Evolutionary conservation across 208 protist species (phyloP).

Genomic region (Leishmania braziliensis): DNA sequence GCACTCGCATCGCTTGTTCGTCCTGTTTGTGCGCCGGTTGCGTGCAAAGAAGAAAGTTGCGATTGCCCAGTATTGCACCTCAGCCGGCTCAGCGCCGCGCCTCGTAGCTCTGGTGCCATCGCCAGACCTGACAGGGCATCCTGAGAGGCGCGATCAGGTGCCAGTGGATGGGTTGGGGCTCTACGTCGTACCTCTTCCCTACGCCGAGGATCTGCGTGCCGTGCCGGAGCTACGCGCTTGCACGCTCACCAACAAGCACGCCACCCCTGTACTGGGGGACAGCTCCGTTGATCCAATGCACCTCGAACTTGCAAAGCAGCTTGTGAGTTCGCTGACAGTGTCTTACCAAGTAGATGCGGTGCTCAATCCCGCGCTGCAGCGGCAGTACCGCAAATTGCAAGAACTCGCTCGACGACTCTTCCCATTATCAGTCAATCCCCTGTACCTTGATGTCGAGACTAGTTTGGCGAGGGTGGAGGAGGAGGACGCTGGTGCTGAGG

Average conservation of each 20-base stretch:
- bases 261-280: constrained; percentile 12
- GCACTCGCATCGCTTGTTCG: constrained; percentile 63
- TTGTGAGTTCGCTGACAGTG: constrained; percentile 61
- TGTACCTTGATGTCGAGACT: background rate
- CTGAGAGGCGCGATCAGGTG: constrained; percentile 17
- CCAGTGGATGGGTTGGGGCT: constrained; percentile 74
- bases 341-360: constrained; percentile 58
- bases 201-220: constrained; percentile 74
- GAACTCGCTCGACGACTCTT: constrained; percentile 36
- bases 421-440: background rate
- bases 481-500: background rate
- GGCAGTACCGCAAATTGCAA: constrained; percentile 55
- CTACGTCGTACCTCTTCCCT: constrained; percentile 82
- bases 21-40: constrained; percentile 65
- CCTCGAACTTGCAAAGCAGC: constrained; percentile 42
- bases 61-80: constrained; percentile 64
- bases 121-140: constrained; percentile 18
- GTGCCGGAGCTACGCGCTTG: constrained; percentile 35
- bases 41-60: constrained; percentile 53
- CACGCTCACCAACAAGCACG: background rate
- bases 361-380: constrained; percentile 80
- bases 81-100: constrained; percentile 38
- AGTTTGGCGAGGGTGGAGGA: background rate
- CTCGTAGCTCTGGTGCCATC: constrained; percentile 83
- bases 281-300: constrained; percentile 19